Base-by-base conservation (phyloP, 208 protist genomes). In the Crithidia expoeki region DNA sequence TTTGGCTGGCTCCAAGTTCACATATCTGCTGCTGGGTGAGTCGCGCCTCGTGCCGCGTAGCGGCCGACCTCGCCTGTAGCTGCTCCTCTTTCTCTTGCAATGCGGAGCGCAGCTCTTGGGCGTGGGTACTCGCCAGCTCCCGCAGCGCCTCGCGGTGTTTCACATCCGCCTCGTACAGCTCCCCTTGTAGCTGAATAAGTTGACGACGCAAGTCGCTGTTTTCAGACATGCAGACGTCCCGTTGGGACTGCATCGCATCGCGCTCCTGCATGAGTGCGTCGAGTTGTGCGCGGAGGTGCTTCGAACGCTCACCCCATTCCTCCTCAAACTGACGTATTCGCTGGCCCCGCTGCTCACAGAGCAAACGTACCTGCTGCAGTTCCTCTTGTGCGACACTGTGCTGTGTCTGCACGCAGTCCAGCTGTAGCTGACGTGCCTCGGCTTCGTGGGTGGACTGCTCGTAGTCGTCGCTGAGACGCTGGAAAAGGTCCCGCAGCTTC, bases 401-500 rank as follows among this genome's bases (percentile, higher is more conserved):
- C 63, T 85, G 69, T 5, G 50, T n/a, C 19, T 66, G 60, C 16
- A 83, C 51, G 17, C 42, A 51, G 12, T 44, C 65, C 27, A 89
- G 53, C 23, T 67, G 53, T 32, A 78, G 46, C 38, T 64, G 14
- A 14, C 33, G 51, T 11, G 27, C 44, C n/a, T 81, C 72, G 2
- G 51, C 28, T 32, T 74, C 64, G 5, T 55, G 70, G 33, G 74
- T 64, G 5, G 68, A 49, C 16, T 61, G 40, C 33, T 92, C 83
- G 46, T 89, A 87, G 62, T 88, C 81, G 27, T 60, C 38, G 12
- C 53, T 59, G 34, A 87, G 67, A 3, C 28, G 25, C 52, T 84
- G 83, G 27, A 89, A 85, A 23, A 92, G 63, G 1, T 11, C 38
- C 28, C 68, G 79, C 25, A 85, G 69, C 76, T 87, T 68, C 16